Evolutionary conservation across 2,329 filamentous ascomycete species (phyloP).

Genomic region (Colletotrichum limetticola): DNA sequence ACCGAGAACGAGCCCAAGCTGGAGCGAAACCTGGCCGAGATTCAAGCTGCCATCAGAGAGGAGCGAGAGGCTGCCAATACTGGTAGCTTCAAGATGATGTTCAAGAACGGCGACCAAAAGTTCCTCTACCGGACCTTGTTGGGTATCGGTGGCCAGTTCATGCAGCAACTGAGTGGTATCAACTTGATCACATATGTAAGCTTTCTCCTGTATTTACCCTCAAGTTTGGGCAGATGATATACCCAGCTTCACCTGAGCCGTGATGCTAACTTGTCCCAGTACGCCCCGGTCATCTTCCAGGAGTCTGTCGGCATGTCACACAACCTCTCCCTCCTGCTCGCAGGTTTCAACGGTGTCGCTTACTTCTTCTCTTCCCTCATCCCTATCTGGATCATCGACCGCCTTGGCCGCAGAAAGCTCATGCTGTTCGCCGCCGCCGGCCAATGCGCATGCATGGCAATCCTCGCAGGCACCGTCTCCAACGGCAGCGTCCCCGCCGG

Average conservation of each 20-base stretch:
- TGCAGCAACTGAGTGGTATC: conserved; percentile 52
- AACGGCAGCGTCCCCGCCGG: conserved; percentile 49
- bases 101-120: conserved; percentile 54
- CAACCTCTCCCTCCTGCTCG: conserved; percentile 60
- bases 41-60: conserved; percentile 51
- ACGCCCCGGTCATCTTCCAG: conserved; percentile 56
- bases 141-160: conserved; percentile 56
- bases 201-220: rapidly evolving
- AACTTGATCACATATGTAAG: conserved; percentile 44
- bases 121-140: conserved; percentile 52
- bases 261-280: conserved; percentile 36
- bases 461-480: conserved; percentile 56
- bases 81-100: conserved; percentile 46
- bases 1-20: conserved; percentile 41
- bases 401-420: conserved; percentile 65
- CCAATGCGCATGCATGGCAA: conserved; percentile 55
- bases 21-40: conserved; percentile 46
- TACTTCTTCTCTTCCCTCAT: conserved; percentile 46
- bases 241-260: rapidly evolving
- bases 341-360: conserved; percentile 60
- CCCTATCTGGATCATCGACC: conserved; percentile 48
- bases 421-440: conserved; percentile 60
- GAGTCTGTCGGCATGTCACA: conserved; percentile 54
- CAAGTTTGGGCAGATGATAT: too few relatives aligned
- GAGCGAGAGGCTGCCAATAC: conserved; percentile 50